Percentiles rank a stretch among this genome's conserved stretches.
Conservation (phyloP, 331 rosid species). For the Malus hybrid region DNA sequence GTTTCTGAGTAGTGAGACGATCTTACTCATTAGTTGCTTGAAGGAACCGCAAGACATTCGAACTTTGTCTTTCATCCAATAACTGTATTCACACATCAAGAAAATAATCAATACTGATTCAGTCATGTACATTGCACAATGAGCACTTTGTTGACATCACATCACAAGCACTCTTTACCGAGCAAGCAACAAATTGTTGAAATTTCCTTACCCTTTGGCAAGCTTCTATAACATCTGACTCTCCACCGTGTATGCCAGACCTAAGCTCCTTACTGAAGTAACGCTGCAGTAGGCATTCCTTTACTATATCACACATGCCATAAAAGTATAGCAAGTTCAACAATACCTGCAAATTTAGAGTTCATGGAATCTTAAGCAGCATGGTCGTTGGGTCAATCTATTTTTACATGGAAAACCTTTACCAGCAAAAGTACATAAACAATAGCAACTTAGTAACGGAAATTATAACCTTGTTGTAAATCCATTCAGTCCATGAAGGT, state of each 20-base stretch:
- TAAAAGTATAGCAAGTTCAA: constrained; percentile 65
- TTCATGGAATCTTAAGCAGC: not conserved
- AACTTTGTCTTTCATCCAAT: constrained; percentile 76
- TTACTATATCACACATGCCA: constrained; percentile 69
- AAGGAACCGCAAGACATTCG: constrained; percentile 79
- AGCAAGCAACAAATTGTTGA: not conserved
- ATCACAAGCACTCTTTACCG: not conserved
- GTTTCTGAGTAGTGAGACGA: not conserved
- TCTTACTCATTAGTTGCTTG: constrained; percentile 69
- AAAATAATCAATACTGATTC: not conserved
- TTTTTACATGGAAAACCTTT: not conserved
- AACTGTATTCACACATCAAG: constrained; percentile 39
- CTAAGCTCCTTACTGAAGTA: constrained; percentile 88
- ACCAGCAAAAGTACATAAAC: not conserved
- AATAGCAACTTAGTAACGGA: not conserved
- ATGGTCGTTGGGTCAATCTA: not conserved
- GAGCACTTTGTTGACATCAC: not conserved
- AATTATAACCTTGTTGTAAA: constrained; percentile 64
- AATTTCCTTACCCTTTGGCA: constrained; percentile 61
- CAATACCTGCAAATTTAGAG: constrained; percentile 41
- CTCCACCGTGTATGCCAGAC: constrained; percentile 48
- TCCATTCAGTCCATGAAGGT: constrained; percentile 91
- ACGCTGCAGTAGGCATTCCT: constrained; percentile 85
- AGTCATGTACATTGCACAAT: not conserved
- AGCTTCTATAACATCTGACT: constrained; percentile 49